phyloP scores from a whole-genome alignment of 768 basidiomycete species.

The Dioszegia aurantiaca region DNA sequence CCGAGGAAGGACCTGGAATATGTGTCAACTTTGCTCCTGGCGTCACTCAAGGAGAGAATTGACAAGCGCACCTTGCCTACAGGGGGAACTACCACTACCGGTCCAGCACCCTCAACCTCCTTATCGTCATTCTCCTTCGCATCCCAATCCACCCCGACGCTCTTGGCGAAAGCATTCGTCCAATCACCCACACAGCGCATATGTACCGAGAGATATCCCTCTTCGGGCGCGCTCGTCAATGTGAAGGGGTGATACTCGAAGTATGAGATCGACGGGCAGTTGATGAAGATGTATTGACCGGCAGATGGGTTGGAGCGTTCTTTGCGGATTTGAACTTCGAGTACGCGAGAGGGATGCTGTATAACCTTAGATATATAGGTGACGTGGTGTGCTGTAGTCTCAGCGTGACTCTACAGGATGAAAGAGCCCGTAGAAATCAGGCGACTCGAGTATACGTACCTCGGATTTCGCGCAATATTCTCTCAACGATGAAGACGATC shows the following conservation, averaged over 20 bases:
- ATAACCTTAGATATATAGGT: slow-evolving; percentile 86
- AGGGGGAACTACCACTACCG: slow-evolving; percentile 58
- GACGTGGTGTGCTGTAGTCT: slow-evolving; percentile 75
- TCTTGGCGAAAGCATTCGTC: slow-evolving; percentile 72
- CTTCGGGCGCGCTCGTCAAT: slow-evolving; percentile 87
- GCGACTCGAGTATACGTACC: slow-evolving; percentile 20
- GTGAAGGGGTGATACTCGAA: slow-evolving; percentile 99
- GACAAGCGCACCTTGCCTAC: slow-evolving; percentile 30
- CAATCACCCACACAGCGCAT: slow-evolving; percentile 91
- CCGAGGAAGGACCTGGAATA: slow-evolving; percentile 72
- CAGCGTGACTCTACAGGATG: too few species aligned
- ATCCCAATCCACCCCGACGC: slow-evolving; percentile 79
- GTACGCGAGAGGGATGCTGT: slow-evolving; percentile 88
- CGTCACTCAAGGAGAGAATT: neutral
- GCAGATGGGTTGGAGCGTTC: slow-evolving; percentile 78
- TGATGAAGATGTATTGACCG: slow-evolving; percentile 82
- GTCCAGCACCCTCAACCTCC: slow-evolving; percentile 55
- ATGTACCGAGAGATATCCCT: slow-evolving; percentile 91
- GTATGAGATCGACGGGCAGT: slow-evolving; percentile 84
- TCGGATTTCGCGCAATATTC: slow-evolving; percentile 85
- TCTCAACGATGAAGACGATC: slow-evolving; percentile 77
- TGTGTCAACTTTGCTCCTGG: neutral
- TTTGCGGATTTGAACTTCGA: slow-evolving; percentile 97
- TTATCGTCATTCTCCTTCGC: slow-evolving; percentile 56
- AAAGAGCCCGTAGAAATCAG: too few species aligned